Percentiles rank a stretch among this genome's conserved stretches.
These are phyloP conservation scores for Avena eriantha DNA, from an alignment of 176 grass and related monocot species.

Conservation along the genomic window DNA sequence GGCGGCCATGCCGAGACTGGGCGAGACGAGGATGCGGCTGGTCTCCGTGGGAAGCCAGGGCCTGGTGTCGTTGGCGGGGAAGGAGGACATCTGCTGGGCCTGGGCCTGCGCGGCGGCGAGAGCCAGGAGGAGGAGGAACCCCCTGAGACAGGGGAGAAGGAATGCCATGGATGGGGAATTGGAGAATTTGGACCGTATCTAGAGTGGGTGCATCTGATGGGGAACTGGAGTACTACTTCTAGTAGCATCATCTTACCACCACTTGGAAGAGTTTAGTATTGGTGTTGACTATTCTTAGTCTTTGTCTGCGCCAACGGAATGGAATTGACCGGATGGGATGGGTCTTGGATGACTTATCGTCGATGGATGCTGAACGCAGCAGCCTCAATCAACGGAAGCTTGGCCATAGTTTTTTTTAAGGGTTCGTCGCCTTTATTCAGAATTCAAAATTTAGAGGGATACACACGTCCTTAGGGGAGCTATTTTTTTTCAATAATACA, in stretches of 20 bases:
- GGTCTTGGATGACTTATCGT: background rate
- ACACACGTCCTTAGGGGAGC: too few relatives aligned
- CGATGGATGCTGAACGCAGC: background rate
- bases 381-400: too few relatives aligned
- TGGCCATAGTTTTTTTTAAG: too few relatives aligned
- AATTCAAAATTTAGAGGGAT: too few relatives aligned
- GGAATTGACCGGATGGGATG: background rate
- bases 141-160: background rate
- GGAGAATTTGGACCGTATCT: background rate
- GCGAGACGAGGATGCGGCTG: conserved; percentile 60
- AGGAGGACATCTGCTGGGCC: conserved; percentile 8
- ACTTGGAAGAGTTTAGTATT: background rate
- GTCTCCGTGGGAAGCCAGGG: conserved; percentile 50
- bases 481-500: too few relatives aligned
- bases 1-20: conserved; percentile 46
- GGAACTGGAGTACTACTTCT: background rate
- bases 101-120: conserved; percentile 27
- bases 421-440: too few relatives aligned
- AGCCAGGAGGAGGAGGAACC: conserved; percentile 19
- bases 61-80: conserved; percentile 41
- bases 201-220: background rate
- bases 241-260: background rate
- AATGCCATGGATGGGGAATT: background rate
- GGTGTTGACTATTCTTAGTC: background rate
- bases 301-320: conserved; percentile 2